Evolutionary conservation across 2,329 filamentous ascomycete genomes (phyloP), one percentile per base, ranked within the genome.

Genomic region (Hymenoscyphus scutula): DNA sequence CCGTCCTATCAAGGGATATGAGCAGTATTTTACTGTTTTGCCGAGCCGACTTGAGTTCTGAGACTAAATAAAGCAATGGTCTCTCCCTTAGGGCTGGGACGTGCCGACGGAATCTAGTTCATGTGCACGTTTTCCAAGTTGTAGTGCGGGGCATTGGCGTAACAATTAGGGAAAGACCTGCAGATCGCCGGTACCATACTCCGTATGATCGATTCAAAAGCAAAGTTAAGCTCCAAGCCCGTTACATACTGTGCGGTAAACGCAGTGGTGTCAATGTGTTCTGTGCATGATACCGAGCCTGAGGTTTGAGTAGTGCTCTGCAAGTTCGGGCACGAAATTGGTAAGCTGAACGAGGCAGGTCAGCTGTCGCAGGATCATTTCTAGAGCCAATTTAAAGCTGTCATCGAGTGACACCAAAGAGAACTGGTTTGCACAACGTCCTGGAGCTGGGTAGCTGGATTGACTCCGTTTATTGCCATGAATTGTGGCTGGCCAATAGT

Each of bases 131-230:
- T 37, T 37, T 37, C 34, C 34, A 15, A 15, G 34, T 37, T 37
- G 45, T 19, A 23, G 19, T 51, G 45, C 45, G 45, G 45, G 45
- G 45, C 45, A 51, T 25, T 51, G 45, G 45, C 19, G 38, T 45
- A 45, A 29, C 41, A 45, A 45, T 45, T 19, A 45, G 5, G n/a
- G 41, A 25, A 29, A 29, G 41, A 67, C 69, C 54, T 60, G 62
- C 66, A 63, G 67, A 29, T 51, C 61, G 53, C 51, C 53, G 53
- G 45, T 30, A 41, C 10, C 13, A 63, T 23, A n/a, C n/a, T n/a
- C n/a, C n/a, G n/a, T n/a, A 51, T 51, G 45, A 51, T 51, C 45
- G 19, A 51, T 51, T 25, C 2, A 51, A 51, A 11, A 25, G 11
- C 19, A 51, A 51, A 19, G n/a, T 13, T 13, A 51, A 23, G 23